Base-by-base conservation (phyloP, 768 basidiomycete genomes). In the Cubamyces lactineus region DNA sequence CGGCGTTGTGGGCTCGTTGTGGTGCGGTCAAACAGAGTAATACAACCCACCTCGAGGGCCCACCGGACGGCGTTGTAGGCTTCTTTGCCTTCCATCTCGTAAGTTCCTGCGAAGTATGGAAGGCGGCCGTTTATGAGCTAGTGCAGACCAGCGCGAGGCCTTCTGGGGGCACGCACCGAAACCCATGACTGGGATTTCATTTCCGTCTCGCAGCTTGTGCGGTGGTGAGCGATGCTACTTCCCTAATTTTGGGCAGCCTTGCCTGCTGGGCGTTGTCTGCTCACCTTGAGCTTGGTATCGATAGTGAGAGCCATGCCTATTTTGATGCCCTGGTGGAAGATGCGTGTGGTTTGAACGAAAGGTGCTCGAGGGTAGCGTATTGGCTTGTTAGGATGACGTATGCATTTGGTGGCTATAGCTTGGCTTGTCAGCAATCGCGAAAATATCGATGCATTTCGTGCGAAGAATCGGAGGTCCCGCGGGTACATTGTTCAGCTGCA, bases 71-170 rank as follows among this genome's bases (percentile, higher is more conserved):
- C 79, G 42, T 80, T 71, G 68, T 85, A 84, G 0, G 85, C 84
- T 67, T 82, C 79, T 24, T 76, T 70, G 30, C 85, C 85, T n/a
- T 79, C 75, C 71, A 87, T 78, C 70, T 88, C 86, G 73, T 89
- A 89, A 11, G 84, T 86, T 23, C 84, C 78, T 81, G 61, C 56
- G 61, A 50, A 47, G 28, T 51, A 19, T 11, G 34, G 34, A 34
- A 34, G 34, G 34, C 34, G 34, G n/a, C 16, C 28, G 34, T 34
- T 39, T 15, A 51, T 45, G 50, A 51, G 19, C 24, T 21, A 11
- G 39, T 30, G 47, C 50, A 48, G 53, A 28, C 21, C 43, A 40
- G 53, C 50, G n/a, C 38, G 57, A 54, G 52, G 49, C 49, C 8
- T 8, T 34, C 30, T 48, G 38, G 30, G 45, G 30, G 41, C 41